Evolutionary conservation across 2,329 filamentous ascomycete species (phyloP), one percentile per base, ranked within the genome.

Genomic region (Penicillium crustosum): DNA sequence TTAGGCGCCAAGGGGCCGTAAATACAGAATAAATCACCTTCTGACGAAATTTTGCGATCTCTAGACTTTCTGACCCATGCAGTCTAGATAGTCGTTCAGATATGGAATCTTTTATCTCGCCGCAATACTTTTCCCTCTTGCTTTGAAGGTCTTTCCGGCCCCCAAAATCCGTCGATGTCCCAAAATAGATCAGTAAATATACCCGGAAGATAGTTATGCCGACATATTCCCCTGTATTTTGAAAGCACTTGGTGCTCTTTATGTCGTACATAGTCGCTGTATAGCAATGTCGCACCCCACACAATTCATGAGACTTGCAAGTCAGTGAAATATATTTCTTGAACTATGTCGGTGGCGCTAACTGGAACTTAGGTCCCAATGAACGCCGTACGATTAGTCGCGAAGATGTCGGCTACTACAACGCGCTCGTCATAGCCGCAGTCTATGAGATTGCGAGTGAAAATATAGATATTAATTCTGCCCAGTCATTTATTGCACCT

Each of bases 321-420:
- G 50, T 53, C 5, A 53, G 50, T 45, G 7, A 27, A 6, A 4
- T 17, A 1, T 3, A 9, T 44, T 25, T 6, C 1, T 21, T 41
- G 15, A 29, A 6, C n/a, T 33, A 21, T 33, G 8, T 19, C 10
- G 2, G n/a, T 25, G 1, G n/a, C 6, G 3, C 38, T 64, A 52
- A 66, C 53, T 9, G 17, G 7, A 49, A 17, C 12, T 7, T 49
- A 78, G 75, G 74, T 44, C 70, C 72, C 8, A 76, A 75, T 55
- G 78, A 81, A 61, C 71, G 67, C 25, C 73, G 78, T 8, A 76
- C 70, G 36, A 78, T 79, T 44, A 70, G 66, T 21, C 69, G 78
- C 25, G 76, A 80, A 58, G 67, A 72, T 29, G 66, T 78, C 6
- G 74, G 72, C 1, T 73, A 74, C 55, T 79, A 80, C 62, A 69